Base-by-base conservation (phyloP, 2,329 filamentous ascomycete species). In the Alternaria rosae region DNA sequence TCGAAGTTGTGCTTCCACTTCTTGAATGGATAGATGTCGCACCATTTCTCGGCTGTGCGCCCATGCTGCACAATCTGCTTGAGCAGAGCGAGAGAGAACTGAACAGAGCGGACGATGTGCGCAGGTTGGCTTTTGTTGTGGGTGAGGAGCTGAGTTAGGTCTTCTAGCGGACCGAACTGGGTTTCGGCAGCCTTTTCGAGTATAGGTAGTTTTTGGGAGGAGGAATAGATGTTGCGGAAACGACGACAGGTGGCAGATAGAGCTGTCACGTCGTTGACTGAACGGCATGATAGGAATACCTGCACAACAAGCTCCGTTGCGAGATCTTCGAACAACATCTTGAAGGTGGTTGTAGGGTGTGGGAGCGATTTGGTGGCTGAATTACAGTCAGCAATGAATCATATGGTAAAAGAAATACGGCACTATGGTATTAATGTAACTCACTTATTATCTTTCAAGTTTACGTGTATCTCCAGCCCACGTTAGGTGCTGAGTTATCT, bases 1-100 rank as follows among this genome's bases (percentile, higher is more conserved):
- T 85, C 83, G 64, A 81, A 88, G 67, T 87, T 83, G 58, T 79
- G 71, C 68, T 87, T 88, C 87, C 87, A 89, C 73, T 88, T 88
- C 76, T 88, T 87, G 71, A 85, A 82, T 0, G 86, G 86, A 69
- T 88, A 89, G n/a, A 89, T 82, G n/a, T 82, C 80, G 69, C 85
- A 85, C 84, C 86, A 89, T 68, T 84, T 83, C 69, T 83, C 82
- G 5, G 87, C 87, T 2, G 87, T 79, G 13, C 81, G 80, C 43
- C 87, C 87, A 17, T 85, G 79, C 44, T 81, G 78, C 23, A 88
- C 77, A 44, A 88, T 80, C 66, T 89, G 86, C 62, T 83, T 80
- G 38, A 89, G 78, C 6, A 89, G 77, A 2, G 86, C 81, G 54
- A 85, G 77, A 1, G 86, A 88, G 55, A 88, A 80, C 2, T 85